These are phyloP conservation scores for Plasmodium relictum DNA, from an alignment of 169 alveolate genomes.

Conservation along the genomic window DNA sequence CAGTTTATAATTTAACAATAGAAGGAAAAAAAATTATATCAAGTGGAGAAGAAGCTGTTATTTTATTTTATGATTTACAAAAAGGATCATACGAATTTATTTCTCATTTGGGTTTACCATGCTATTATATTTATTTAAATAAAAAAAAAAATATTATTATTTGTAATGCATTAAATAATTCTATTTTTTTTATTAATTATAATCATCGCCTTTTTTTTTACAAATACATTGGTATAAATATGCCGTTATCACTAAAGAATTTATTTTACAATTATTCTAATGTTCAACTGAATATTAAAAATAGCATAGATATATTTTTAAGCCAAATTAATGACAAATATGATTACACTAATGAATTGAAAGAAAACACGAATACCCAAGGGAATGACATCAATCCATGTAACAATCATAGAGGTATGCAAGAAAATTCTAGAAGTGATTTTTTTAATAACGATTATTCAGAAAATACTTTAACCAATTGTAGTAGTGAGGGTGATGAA, in stretches of 20 bases:
- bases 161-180: constrained; percentile 29
- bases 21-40: constrained; percentile 26
- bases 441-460: not conserved
- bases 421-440: not conserved
- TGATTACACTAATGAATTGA: not conserved
- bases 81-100: constrained; percentile 15
- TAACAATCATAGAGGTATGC: not conserved
- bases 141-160: constrained; percentile 32
- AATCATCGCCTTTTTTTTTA: constrained; percentile 58
- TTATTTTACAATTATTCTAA: constrained; percentile 23
- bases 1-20: constrained; percentile 35
- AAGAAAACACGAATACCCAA: not conserved
- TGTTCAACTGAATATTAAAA: constrained; percentile 2
- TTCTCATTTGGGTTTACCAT: constrained; percentile 60
- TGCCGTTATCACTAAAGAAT: constrained; percentile 39
- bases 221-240: constrained; percentile 20
- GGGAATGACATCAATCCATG: not conserved
- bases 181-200: constrained; percentile 19
- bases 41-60: constrained; percentile 61
- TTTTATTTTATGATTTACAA: constrained; percentile 33
- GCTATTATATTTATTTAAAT: constrained; percentile 43
- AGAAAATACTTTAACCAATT: not conserved
- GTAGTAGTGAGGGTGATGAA: not conserved
- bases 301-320: constrained; percentile 12
- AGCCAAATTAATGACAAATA: constrained; percentile 14